A percentile compares a stretch with the other conserved stretches of the same genome.
Conservation (phyloP, 495 filamentous ascomycete genomes). For the Trichoderma reesei region DNA sequence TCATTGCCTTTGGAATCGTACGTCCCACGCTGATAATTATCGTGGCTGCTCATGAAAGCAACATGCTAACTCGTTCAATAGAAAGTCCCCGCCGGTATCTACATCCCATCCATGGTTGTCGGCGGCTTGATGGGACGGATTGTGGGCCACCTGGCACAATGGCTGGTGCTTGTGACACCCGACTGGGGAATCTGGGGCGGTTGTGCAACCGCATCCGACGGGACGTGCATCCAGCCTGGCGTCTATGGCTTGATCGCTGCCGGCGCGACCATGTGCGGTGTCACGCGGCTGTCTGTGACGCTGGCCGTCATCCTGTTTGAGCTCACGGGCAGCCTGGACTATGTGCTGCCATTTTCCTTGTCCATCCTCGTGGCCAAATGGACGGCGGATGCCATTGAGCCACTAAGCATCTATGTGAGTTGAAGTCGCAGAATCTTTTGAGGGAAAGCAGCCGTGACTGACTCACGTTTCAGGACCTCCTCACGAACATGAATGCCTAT, state of each 20-base stretch:
- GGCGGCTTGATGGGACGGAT: conserved; percentile 87
- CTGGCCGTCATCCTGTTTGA: conserved; percentile 94
- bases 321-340: conserved; percentile 85
- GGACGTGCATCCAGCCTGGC: conserved; percentile 85
- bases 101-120: conserved; percentile 97
- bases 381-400: conserved; percentile 94
- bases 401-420: conserved; percentile 82
- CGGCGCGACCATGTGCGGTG: conserved; percentile 95
- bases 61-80: conserved; percentile 10
- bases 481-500: conserved; percentile 96
- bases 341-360: conserved; percentile 90
- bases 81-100: conserved; percentile 93
- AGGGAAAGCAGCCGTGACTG: not conserved
- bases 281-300: conserved; percentile 88
- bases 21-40: conserved; percentile 10
- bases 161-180: conserved; percentile 64
- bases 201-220: conserved; percentile 58
- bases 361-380: conserved; percentile 91
- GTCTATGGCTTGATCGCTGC: conserved; percentile 94
- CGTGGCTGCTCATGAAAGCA: not conserved
- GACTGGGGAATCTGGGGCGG: conserved; percentile 59
- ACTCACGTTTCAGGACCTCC: conserved; percentile 52
- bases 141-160: conserved; percentile 81
- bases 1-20: conserved; percentile 77
- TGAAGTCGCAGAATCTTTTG: not conserved